A percentile compares a stretch with the other conserved stretches of the same genome.
phyloP scores from a whole-genome alignment of 169 alveolate genomes.

The Amoebophrya sp. region DNA sequence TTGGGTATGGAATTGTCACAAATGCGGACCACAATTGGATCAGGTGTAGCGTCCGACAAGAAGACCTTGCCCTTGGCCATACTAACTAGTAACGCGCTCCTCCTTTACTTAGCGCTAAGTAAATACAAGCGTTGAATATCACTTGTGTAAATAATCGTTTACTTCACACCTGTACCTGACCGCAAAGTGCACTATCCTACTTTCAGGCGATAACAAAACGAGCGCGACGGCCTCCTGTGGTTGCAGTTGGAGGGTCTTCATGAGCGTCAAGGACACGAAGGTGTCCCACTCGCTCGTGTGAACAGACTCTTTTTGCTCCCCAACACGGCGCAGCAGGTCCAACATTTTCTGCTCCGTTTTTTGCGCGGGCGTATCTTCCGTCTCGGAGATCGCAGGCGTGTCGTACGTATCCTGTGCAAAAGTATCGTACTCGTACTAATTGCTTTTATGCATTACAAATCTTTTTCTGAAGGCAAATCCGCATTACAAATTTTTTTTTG shows the following conservation, averaged over 20 bases:
- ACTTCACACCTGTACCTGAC: background rate
- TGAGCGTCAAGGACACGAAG: background rate
- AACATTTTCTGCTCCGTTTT: background rate
- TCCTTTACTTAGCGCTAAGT: background rate
- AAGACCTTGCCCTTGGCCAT: background rate
- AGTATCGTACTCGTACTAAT: background rate
- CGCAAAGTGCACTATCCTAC: no score
- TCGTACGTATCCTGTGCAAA: background rate
- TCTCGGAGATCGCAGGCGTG: background rate
- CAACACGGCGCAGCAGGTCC: background rate
- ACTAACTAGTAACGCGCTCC: background rate
- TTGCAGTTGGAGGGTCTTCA: background rate
- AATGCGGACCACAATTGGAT: background rate
- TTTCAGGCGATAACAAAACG: background rate
- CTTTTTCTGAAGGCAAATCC: no score
- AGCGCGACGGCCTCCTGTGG: background rate
- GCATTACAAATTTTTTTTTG: no score
- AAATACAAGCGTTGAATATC: background rate
- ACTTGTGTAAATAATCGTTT: background rate
- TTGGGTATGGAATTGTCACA: no score
- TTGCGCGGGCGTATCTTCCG: background rate
- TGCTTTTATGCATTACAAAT: no score
- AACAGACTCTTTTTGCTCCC: background rate
- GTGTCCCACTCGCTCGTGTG: background rate
- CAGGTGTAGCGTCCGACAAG: background rate